phyloP scores from a whole-genome alignment of 352 stramenopile species.

The Phytophthora quininea region DNA sequence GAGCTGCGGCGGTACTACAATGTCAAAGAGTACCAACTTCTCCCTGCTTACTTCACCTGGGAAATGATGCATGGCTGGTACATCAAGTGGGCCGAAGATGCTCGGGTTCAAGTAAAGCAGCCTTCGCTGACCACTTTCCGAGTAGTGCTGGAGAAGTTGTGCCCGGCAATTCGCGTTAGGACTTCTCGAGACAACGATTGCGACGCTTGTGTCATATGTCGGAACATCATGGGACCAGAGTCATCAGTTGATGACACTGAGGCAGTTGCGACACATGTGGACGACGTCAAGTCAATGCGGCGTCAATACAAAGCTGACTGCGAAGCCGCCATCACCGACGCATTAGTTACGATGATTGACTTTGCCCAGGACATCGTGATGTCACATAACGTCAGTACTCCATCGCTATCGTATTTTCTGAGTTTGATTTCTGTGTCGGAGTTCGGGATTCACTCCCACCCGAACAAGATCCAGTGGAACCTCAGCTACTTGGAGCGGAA shows the following conservation, averaged over 20 bases:
- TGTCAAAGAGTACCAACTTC: conserved; percentile 9
- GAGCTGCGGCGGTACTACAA: conserved; percentile 1
- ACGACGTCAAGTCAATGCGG: conserved; percentile 9
- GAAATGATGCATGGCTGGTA: conserved; percentile 10
- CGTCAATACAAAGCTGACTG: conserved; percentile 5
- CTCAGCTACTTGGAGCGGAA: conserved; percentile 16
- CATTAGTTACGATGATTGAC: conserved; percentile 15
- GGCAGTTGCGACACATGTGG: conserved; percentile 4
- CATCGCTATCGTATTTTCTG: conserved; percentile 21
- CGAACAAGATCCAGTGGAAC: conserved; percentile 9
- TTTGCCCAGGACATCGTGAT: conserved; percentile 19
- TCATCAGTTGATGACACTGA: conserved; percentile 12
- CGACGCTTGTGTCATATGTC: conserved; percentile 22
- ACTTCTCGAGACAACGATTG: conserved; percentile 19
- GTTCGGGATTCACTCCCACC: conserved; percentile 15
- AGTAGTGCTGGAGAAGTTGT: conserved; percentile 5
- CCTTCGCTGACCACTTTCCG: conserved; percentile 4
- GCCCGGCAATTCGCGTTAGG: conserved; percentile 9
- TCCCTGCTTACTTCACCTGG: conserved; percentile 12
- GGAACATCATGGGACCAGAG: conserved; percentile 2
- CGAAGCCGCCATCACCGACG: not conserved
- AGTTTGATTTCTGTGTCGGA: conserved; percentile 12
- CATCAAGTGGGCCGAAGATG: conserved; percentile 13
- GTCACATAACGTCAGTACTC: not conserved
- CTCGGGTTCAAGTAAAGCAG: conserved; percentile 7